Percentiles rank a stretch among this genome's conserved stretches.
These are phyloP conservation scores for Melanogaster broomeanus DNA, from an alignment of 768 basidiomycete species.

Conservation along the genomic window DNA sequence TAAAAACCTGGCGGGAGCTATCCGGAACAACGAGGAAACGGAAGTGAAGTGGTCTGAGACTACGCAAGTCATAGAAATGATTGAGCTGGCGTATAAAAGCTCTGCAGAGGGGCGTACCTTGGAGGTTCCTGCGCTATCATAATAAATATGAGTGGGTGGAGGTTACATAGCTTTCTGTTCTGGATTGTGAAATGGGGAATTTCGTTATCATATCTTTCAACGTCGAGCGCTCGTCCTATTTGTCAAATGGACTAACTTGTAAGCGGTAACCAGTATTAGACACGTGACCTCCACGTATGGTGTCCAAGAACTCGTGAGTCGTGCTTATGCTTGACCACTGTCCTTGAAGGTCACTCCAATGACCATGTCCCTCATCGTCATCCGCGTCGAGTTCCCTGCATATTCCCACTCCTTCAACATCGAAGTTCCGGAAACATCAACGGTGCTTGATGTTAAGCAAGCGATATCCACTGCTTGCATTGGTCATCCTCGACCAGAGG, in stretches of 20 bases:
- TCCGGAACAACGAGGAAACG: slow-evolving; percentile 53
- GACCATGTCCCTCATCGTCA: slow-evolving; percentile 31
- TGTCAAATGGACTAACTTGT: too few relatives aligned
- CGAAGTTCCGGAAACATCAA: slow-evolving; percentile 46
- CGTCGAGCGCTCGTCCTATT: too few relatives aligned
- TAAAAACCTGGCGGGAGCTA: slow-evolving; percentile 63
- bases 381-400: slow-evolving; percentile 77
- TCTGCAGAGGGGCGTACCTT: slow-evolving; percentile 58
- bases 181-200: too few relatives aligned
- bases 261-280: too few relatives aligned
- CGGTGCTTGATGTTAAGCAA: slow-evolving; percentile 65
- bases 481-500: slow-evolving; percentile 66
- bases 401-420: slow-evolving; percentile 68
- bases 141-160: too few relatives aligned
- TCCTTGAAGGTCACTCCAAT: slow-evolving; percentile 13
- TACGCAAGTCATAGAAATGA: slow-evolving; percentile 68
- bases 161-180: not conserved
- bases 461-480: slow-evolving; percentile 60
- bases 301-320: not conserved
- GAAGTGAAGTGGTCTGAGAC: slow-evolving; percentile 77
- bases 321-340: not conserved
- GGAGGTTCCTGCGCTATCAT: slow-evolving; percentile 24
- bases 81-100: slow-evolving; percentile 72
- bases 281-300: slow-evolving; percentile 37
- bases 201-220: too few relatives aligned